phyloP scores from a whole-genome alignment of 139 green algal species.

The Auxenochlorella protothecoides region DNA sequence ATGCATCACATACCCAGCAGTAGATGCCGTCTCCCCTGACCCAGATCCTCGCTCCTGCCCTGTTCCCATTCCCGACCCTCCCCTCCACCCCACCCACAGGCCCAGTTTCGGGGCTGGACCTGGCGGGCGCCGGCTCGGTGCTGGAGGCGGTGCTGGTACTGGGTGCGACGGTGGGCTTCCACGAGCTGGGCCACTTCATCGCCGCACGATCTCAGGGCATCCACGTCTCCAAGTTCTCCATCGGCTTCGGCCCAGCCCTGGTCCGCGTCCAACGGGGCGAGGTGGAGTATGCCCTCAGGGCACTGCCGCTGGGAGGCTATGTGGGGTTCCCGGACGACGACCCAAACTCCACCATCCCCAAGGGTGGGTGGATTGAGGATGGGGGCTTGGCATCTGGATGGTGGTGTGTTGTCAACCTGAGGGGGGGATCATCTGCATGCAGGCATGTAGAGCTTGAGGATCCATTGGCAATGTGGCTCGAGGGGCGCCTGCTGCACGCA shows the following conservation, averaged over 20 bases:
- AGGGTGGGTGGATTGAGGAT: not conserved
- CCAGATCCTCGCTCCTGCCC: too few relatives aligned
- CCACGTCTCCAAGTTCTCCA: conserved; percentile 87
- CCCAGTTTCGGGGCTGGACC: conserved; percentile 36
- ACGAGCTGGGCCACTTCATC: conserved; percentile 90
- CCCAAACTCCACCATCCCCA: conserved; percentile 29
- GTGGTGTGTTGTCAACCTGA: not conserved
- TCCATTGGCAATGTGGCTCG: too few relatives aligned
- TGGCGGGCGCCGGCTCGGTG: conserved; percentile 43
- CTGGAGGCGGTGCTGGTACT: conserved; percentile 68
- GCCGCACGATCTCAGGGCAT: conserved; percentile 80
- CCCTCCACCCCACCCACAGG: too few relatives aligned
- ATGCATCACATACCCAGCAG: too few relatives aligned
- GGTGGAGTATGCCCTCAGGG: conserved; percentile 90
- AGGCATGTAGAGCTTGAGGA: too few relatives aligned
- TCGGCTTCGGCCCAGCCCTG: conserved; percentile 89
- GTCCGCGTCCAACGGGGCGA: conserved; percentile 34
- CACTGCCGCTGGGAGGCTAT: conserved; percentile 89
- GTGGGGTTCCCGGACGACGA: conserved; percentile 98
- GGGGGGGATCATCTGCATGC: not conserved
- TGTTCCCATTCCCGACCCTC: too few relatives aligned
- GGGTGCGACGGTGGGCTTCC: conserved; percentile 66
- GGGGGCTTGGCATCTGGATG: not conserved
- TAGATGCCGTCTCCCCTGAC: too few relatives aligned
- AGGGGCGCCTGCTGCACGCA: too few relatives aligned